These are phyloP conservation scores for Bromus sterilis DNA, from an alignment of 176 grass and related monocot species.

Conservation along the genomic window DNA sequence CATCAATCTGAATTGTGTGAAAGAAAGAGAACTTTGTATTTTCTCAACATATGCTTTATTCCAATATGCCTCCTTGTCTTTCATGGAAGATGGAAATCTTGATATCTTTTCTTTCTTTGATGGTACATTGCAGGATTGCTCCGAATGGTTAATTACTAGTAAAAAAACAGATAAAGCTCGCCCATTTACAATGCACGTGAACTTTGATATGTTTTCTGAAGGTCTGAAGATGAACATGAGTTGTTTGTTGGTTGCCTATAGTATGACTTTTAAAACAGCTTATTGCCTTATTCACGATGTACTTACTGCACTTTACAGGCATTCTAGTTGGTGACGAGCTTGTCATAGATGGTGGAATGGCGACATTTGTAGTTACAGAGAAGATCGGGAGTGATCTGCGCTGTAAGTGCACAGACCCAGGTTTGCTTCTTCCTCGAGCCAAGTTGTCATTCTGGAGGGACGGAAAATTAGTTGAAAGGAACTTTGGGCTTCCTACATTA, in stretches of 20 bases:
- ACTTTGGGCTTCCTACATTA: conserved; percentile 55
- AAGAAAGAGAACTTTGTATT: background rate
- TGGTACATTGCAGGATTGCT: conserved; percentile 35
- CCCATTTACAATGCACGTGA: conserved; percentile 51
- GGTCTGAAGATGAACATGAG: conserved; percentile 1
- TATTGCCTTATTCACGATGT: background rate
- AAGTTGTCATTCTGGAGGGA: conserved; percentile 72
- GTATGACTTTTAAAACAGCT: background rate
- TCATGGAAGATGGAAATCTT: background rate
- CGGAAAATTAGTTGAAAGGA: conserved; percentile 50
- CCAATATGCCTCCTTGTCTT: background rate
- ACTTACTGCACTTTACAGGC: conserved; percentile 29
- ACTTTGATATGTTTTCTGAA: conserved; percentile 26
- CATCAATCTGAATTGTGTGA: background rate
- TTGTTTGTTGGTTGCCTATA: background rate
- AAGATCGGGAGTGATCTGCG: conserved; percentile 41
- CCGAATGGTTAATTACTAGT: conserved; percentile 61
- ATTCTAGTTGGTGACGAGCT: conserved; percentile 58
- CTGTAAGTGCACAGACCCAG: conserved; percentile 60
- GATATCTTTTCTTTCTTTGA: background rate
- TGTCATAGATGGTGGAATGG: conserved; percentile 74
- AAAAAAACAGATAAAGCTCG: conserved; percentile 13
- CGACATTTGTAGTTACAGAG: conserved; percentile 58
- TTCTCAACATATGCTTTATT: background rate
- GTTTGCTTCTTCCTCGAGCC: conserved; percentile 65